Base-by-base conservation (phyloP, 2,329 filamentous ascomycete species). In the Trichoderma afroharzianum region DNA sequence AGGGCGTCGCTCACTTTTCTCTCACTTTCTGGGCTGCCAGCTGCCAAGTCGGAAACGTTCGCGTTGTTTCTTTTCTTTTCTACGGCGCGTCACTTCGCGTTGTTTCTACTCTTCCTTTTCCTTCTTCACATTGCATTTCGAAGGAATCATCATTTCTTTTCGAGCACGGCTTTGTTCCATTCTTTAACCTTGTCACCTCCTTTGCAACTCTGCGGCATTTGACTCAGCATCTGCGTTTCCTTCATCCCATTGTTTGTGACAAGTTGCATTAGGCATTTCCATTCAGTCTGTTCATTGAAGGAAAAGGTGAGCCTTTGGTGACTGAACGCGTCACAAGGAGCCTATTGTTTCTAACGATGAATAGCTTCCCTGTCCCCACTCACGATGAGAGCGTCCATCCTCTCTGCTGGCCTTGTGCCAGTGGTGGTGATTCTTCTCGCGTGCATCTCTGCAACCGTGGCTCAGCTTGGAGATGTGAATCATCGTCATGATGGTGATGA, bases 341-440 rank as follows among this genome's bases (percentile, higher is more conserved):
- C 43, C 15, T 63, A 71, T 71, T 71, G 70, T 71, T 67, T 63
- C 63, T 71, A 6, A 71, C 18, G 0, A 26, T 68, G 43, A 71
- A 71, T 71, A 71, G 70, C 63, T 50, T 21, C 50, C 15, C 8
- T 30, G 43, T 8, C 43, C 28, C 39, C 63, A 71, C 77, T 18
- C 64, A 79, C 43, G 68, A 86, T 86, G 84, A 82, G 80, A 74
- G 76, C 71, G 30, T 79, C 74, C 15, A 76, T 76, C 76, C 73
- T 81, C 67, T 73, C 77, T 73, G 68, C 77, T 73, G 77, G 79
- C 76, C 68, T 83, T 33, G 72, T 79, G 73, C 81, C 79, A 75
- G 79, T 79, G 70, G 71, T 78, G 15, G 62, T 47, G 18, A 36
- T 63, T n/a, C 67, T 78, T 9, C 62, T 76, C 21, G 75, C 32